Conservation (phyloP, 1,284 basidiomycete species). For the Apiotrichum sp. region DNA sequence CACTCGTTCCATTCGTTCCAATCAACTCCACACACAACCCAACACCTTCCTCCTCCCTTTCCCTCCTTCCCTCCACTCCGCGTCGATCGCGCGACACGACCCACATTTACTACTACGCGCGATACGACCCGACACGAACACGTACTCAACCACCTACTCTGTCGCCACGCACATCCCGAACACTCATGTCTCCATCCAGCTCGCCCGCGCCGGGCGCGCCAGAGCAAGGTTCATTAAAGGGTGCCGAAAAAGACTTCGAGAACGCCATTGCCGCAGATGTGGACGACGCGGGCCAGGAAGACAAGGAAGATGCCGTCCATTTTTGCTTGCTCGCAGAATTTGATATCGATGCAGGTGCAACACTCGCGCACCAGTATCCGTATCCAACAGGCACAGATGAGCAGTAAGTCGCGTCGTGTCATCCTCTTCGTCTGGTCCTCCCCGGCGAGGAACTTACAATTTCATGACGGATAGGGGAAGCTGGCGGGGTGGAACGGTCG, state of each 20-base stretch:
- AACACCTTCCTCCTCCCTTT: too few relatives aligned
- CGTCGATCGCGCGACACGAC: too few relatives aligned
- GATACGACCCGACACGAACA: too few relatives aligned
- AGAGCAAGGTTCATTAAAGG: not conserved
- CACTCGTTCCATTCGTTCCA: too few relatives aligned
- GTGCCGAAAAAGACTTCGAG: conserved; percentile 16
- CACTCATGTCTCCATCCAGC: conserved; percentile 1
- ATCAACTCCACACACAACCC: too few relatives aligned
- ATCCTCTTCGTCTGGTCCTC: not conserved
- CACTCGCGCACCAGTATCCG: conserved; percentile 87
- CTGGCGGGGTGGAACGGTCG: too few relatives aligned
- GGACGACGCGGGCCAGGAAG: conserved; percentile 2
- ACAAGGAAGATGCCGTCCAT: conserved; percentile 63
- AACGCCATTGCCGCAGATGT: conserved; percentile 15
- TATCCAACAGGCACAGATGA: conserved; percentile 86
- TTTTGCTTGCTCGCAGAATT: conserved; percentile 92
- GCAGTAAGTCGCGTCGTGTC: conserved; percentile 56
- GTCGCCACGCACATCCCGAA: not conserved
- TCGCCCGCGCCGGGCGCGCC: not conserved
- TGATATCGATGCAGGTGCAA: conserved; percentile 85
- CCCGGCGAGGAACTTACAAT: too few relatives aligned
- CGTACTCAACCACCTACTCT: too few relatives aligned
- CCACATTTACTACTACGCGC: too few relatives aligned
- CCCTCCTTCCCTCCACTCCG: too few relatives aligned
- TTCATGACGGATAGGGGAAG: too few relatives aligned